phyloP scores from a whole-genome alignment of 2,329 filamentous ascomycete genomes.

The Cadophora sp. region DNA sequence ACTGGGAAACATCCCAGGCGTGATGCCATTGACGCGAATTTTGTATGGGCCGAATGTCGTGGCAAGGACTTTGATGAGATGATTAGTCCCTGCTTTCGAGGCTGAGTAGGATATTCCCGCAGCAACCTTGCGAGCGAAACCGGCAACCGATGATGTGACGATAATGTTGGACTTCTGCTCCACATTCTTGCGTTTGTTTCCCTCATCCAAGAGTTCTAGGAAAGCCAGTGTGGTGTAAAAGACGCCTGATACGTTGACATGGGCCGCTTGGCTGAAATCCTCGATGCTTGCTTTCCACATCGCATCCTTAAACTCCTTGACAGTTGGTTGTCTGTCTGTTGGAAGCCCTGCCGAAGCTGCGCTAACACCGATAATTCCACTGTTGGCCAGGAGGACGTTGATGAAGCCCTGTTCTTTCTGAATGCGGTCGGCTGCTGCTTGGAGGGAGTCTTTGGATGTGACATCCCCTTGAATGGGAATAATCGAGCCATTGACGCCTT shows the following conservation, averaged over 20 bases:
- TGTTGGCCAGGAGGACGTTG: conserved; percentile 65
- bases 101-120: conserved; percentile 80
- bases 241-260: conserved; percentile 29
- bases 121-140: conserved; percentile 73
- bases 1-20: conserved; percentile 27
- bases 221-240: conserved; percentile 75
- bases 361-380: conserved; percentile 58
- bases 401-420: conserved; percentile 62
- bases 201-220: conserved; percentile 68
- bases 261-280: conserved; percentile 63
- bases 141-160: conserved; percentile 75
- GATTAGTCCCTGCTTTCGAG: conserved; percentile 75
- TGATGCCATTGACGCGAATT: conserved; percentile 53
- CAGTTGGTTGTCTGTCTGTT: conserved; percentile 46
- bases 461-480: conserved; percentile 56
- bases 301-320: conserved; percentile 52
- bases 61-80: conserved; percentile 73
- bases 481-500: conserved; percentile 34
- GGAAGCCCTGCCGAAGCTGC: conserved; percentile 29
- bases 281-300: conserved; percentile 51
- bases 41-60: conserved; percentile 66
- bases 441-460: conserved; percentile 65
- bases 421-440: conserved; percentile 60
- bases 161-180: conserved; percentile 61
- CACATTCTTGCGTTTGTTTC: conserved; percentile 60